Conservation (phyloP, 495 filamentous ascomycete genomes). For the Daldinia loculata region DNA sequence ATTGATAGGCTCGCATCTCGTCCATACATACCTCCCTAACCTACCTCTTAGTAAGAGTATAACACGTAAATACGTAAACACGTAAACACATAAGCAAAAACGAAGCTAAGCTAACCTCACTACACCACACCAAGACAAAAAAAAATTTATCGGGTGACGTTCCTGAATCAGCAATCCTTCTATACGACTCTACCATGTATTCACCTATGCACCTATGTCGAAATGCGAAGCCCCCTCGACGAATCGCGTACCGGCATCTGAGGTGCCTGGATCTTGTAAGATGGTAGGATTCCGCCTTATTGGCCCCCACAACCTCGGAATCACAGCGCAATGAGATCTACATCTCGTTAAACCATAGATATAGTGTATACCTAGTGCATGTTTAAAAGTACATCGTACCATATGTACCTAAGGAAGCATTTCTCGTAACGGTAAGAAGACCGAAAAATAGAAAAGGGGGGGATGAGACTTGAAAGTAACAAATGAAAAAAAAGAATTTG, state of each 20-base stretch:
- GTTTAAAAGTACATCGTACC: not conserved
- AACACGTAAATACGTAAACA: not conserved
- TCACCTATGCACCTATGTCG: not conserved
- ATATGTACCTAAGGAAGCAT: not conserved
- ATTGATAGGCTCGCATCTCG: not conserved
- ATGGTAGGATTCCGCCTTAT: constrained; percentile 32
- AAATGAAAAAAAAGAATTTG: not conserved
- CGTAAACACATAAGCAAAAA: not conserved
- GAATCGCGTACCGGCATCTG: constrained; percentile 11
- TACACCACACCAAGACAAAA: not conserved
- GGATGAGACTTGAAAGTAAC: not conserved
- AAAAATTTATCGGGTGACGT: not conserved
- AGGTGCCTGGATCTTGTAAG: constrained; percentile 12
- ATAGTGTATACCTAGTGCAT: not conserved
- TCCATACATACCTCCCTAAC: not conserved
- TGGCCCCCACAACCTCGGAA: constrained; percentile 21
- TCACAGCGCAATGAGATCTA: not conserved
- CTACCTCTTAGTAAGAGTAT: not conserved
- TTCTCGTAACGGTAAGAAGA: not conserved
- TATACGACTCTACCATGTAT: not conserved
- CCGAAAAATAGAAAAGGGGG: not conserved
- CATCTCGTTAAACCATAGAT: not conserved
- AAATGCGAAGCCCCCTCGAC: not conserved
- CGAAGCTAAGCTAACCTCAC: not conserved
- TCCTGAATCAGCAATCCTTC: not conserved